phyloP scores from a whole-genome alignment of 2,329 filamentous ascomycete species.

The Epichloe elymi region DNA sequence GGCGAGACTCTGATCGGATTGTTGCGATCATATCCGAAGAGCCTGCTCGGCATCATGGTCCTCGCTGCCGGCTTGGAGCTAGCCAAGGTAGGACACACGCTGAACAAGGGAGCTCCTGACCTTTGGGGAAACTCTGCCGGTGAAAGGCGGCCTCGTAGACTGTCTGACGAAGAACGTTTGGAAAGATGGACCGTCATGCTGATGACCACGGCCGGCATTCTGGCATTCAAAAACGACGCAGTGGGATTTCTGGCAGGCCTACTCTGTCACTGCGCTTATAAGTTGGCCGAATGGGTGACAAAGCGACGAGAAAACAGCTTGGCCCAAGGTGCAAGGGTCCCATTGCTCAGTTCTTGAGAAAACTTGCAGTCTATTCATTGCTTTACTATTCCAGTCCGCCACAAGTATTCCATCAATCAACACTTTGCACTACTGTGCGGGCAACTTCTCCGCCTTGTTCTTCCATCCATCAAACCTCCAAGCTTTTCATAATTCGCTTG shows the following conservation, averaged over 20 bases:
- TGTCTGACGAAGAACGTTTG: slow-evolving; percentile 54
- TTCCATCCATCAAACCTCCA: neutral
- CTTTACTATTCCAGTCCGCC: neutral
- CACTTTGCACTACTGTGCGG: neutral
- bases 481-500: neutral
- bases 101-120: slow-evolving; percentile 59
- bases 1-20: slow-evolving; percentile 61
- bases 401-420: neutral
- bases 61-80: slow-evolving; percentile 81
- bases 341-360: slow-evolving; percentile 16
- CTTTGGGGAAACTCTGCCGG: slow-evolving; percentile 41
- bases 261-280: slow-evolving; percentile 61
- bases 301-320: slow-evolving; percentile 19
- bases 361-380: neutral
- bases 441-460: neutral
- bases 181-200: slow-evolving; percentile 85
- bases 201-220: slow-evolving; percentile 65
- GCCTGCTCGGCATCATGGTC: slow-evolving; percentile 76
- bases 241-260: slow-evolving; percentile 76
- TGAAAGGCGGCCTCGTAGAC: slow-evolving; percentile 34
- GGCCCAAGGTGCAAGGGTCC: slow-evolving; percentile 13
- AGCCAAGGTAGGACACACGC: slow-evolving; percentile 67
- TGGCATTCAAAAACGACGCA: slow-evolving; percentile 84
- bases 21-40: slow-evolving; percentile 59
- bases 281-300: slow-evolving; percentile 28